Evolutionary conservation across 2,329 filamentous ascomycete species (phyloP), one percentile per base, ranked within the genome.

Genomic region (Pseudogymnoascus sp.): DNA sequence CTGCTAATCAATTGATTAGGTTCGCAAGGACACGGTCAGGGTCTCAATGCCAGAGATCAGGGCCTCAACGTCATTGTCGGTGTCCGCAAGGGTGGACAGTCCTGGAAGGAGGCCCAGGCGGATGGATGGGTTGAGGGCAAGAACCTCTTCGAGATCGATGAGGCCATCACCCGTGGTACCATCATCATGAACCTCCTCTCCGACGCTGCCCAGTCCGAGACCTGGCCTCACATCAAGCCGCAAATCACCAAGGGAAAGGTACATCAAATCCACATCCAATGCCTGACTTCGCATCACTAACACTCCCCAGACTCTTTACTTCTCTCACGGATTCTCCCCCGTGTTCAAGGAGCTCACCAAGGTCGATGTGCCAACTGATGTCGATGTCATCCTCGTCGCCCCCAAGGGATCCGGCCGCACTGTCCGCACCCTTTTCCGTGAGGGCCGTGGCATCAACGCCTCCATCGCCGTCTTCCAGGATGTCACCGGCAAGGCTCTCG

Each of bases 331-430:
- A 77, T 99, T 99, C 90, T 98, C 95, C 69, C 95, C 95, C 77
- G 93, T 99, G 81, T 99, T 99, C 91, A 97, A 97, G 86, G 89
- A 96, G 79, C 88, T 95, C 77, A 99, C 95, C 86, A 96, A 97
- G 81, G 95, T 99, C 77, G 95, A 99, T 68, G 91, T 97, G 69
- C 95, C 95, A 80, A 86, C 79, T 71, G 90, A 98, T 82, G 90
- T 99, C 77, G 95, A 99, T 79, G 95, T 99, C 79, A 99, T 99
- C 85, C 93, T 99, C 77, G 93, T 96, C 75, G 95, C 95, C 71
- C 95, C 95, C 82, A 99, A 99, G 88, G 95, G 95, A 76, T 98
- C 93, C 77, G 95, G 95, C 80, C 93, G 95, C 78, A 99, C 95
- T 73, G 95, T 99, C 78, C 93, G 95, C 81, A 92, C 92, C 71